Base-by-base conservation (phyloP, 1,284 basidiomycete species). In the Puccinia hordei region DNA sequence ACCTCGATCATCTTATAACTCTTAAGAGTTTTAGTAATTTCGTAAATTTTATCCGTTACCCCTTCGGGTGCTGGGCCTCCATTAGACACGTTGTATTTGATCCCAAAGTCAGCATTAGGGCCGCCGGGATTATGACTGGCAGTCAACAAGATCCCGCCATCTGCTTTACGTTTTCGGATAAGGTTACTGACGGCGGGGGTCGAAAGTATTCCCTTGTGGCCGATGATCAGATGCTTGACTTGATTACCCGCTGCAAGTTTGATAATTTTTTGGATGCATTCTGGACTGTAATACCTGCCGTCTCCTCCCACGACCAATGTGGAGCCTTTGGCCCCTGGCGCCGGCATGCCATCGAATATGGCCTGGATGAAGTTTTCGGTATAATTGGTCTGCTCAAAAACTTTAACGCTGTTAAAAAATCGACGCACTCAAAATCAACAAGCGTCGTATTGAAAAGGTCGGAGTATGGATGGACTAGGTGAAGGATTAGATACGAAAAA, bases 331-430 rank as follows among this genome's bases (percentile, higher is more conserved):
- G 87, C 89, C 51, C 91, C 94, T 24, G 69, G 68, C 71, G 91
- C 90, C 19, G 91, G 89, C 87, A 98, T 93, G 79, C 95, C 93
- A 84, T 93, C 91, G 83, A 99, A 91, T 87, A 95, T 99, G 83
- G 95, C 88, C 87, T 98, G 96, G 81, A 98, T 87, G 85, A 99
- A 99, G 89, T 99, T 99, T 87, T 99, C 96, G 66, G 97, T 99
- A 88, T 99, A 99, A 88, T 98, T 91, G 91, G 93, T 85, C 83
- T 85, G 85, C 65, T 83, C 81, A 73, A 86, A 85, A 57, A 85
- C 85, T 83, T 84, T 85, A 80, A 85, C 85, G 35, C 84, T 83
- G 73, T 41, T 24, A n/a, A 59, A 73, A 57, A 12, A 19, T 27
- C 27, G 35, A 22, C 59, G 0, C 30, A n/a, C n/a, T 9, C 17